Evolutionary conservation across 2,329 filamentous ascomycete species (phyloP).

Genomic region (Fusarium bulbicola): DNA sequence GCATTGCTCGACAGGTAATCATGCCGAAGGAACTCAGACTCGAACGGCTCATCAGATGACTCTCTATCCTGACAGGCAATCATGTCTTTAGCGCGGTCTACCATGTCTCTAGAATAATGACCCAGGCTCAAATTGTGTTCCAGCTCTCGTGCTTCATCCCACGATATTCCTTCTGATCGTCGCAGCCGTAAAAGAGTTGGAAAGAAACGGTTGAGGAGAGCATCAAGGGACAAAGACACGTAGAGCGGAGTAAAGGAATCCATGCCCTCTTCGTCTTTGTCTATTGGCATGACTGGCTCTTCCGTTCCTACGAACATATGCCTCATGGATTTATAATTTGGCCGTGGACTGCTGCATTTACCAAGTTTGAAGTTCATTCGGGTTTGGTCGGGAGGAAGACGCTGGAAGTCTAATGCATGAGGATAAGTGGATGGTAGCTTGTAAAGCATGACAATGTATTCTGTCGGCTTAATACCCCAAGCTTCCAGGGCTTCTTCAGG

Average conservation of each 20-base stretch:
- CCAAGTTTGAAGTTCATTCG: slow-evolving; percentile 70
- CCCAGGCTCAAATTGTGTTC: slow-evolving; percentile 19
- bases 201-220: slow-evolving; percentile 69
- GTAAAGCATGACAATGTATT: slow-evolving; percentile 80
- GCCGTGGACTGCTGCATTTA: slow-evolving; percentile 77
- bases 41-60: slow-evolving; percentile 7
- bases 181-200: slow-evolving; percentile 69
- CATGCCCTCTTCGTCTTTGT: not conserved
- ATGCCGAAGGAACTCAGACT: slow-evolving; percentile 29
- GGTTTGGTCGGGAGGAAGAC: slow-evolving; percentile 49
- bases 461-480: slow-evolving; percentile 73
- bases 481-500: slow-evolving; percentile 79
- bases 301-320: slow-evolving; percentile 33
- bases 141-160: slow-evolving; percentile 57
- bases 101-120: not conserved
- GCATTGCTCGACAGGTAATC: slow-evolving; percentile 46
- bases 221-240: slow-evolving; percentile 75
- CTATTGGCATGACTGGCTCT: not conserved
- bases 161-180: slow-evolving; percentile 60
- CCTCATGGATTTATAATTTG: slow-evolving; percentile 64
- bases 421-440: slow-evolving; percentile 71
- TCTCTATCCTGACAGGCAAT: not conserved
- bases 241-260: slow-evolving; percentile 60
- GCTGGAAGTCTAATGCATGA: slow-evolving; percentile 62
- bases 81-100: not conserved